Percentiles rank a stretch among this genome's conserved stretches.
These are phyloP conservation scores for Murraya paniculata DNA, from an alignment of 345 rosid genomes.

Conservation along the genomic window DNA sequence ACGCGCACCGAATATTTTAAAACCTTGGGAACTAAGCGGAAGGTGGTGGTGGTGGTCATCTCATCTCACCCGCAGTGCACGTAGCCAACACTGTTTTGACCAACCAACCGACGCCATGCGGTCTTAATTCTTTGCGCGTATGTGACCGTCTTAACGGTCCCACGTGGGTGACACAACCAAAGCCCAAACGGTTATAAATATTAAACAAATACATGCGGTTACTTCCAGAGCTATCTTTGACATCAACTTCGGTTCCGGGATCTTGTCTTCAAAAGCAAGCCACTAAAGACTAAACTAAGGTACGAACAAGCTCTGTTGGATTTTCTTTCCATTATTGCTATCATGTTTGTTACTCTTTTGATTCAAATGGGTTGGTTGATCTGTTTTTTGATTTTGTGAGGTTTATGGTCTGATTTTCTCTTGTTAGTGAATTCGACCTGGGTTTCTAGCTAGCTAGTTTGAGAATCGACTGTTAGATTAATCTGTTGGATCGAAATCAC, in stretches of 20 bases:
- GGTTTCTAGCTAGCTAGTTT: constrained; percentile 1
- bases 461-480: not conserved
- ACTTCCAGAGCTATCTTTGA: not conserved
- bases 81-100: not conserved
- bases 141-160: not conserved
- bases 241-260: not conserved
- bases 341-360: not conserved
- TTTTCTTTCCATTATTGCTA: not conserved
- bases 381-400: not conserved
- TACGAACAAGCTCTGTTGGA: not conserved
- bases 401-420: not conserved
- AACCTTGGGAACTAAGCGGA: not conserved
- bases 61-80: not conserved
- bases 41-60: not conserved
- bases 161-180: not conserved
- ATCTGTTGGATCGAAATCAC: not conserved
- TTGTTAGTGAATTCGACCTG: not conserved
- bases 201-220: not conserved
- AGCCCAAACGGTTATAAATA: not conserved
- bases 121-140: not conserved
- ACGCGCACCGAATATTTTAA: not conserved
- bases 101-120: not conserved
- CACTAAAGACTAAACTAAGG: not conserved
- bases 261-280: not conserved
- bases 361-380: not conserved